Evolutionary conservation across 169 alveolate genomes (phyloP), one percentile per base, ranked within the genome.

Genomic region (Plasmodium falciparum): DNA sequence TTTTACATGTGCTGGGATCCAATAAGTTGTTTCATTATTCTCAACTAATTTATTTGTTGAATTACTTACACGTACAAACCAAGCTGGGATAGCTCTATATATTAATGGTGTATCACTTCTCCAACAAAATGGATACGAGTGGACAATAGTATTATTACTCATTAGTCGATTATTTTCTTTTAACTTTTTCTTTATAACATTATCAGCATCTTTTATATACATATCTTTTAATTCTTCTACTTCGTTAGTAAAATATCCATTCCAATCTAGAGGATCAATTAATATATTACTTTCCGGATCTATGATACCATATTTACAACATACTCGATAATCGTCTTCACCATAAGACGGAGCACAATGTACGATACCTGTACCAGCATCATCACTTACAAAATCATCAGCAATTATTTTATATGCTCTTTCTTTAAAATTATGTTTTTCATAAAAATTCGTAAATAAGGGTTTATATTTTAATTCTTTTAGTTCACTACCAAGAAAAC

Each of bases 51-150:
- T 93, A 69, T 97, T 98, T 70, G 98, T 97, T 63, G 97, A 93
- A 50, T 96, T 97, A 80, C 97, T 99, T 2, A 99, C 99, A 85
- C 98, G 97, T 71, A 99, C 97, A 94, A 99, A 99, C 99, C 99
- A 99, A 70, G 98, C 97, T 52, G 98, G 97, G 49, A 98, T 98
- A 11, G 99, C 99, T 75, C 99, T 96, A 95, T 98, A 99, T 17
- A 98, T 98, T 56, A 99, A 95, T 11, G 99, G 99, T 15, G 99
- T 98, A 78, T 99, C 99, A 24, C 99, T 98, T 75, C 99, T 96
- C 99, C 99, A 99, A 94, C 99, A 99, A 93, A 94, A 98, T 1
- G 99, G 99, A 92, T 99, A 99, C 29, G 98, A 96, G 95, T 99
- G 99, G 54, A 90, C 95, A 70, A 75, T 88, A 17, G 96, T 95